These are phyloP conservation scores for Purpureocillium lavendulum DNA, from an alignment of 2,329 filamentous ascomycete genomes.

Conservation along the genomic window DNA sequence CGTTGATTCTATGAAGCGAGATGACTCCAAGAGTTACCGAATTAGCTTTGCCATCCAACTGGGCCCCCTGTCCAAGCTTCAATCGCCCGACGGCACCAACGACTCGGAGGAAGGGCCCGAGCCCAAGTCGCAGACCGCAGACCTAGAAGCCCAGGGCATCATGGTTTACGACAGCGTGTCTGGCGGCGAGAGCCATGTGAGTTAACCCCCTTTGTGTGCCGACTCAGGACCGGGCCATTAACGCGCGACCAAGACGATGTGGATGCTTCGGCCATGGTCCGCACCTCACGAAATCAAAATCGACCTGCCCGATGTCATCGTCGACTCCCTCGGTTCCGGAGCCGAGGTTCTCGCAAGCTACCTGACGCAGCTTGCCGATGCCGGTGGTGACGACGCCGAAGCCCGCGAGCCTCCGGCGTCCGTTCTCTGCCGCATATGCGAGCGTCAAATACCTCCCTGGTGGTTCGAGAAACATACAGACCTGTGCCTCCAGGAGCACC, in stretches of 20 bases:
- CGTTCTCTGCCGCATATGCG: constrained; percentile 92
- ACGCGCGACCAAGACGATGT: constrained; percentile 70
- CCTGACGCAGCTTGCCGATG: constrained; percentile 80
- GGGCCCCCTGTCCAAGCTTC: constrained; percentile 60
- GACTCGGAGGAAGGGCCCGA: constrained; percentile 27
- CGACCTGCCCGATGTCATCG: constrained; percentile 79
- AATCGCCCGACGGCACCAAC: constrained; percentile 32
- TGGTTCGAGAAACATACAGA: constrained; percentile 99
- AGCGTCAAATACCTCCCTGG: constrained; percentile 94
- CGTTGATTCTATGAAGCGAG: constrained; percentile 80
- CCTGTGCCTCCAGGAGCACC: constrained; percentile 88
- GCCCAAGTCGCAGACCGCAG: constrained; percentile 42
- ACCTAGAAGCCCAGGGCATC: constrained; percentile 93
- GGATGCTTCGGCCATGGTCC: constrained; percentile 95
- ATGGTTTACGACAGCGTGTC: constrained; percentile 92
- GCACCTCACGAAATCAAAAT: constrained; percentile 90
- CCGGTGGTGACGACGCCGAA: constrained; percentile 64
- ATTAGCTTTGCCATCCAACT: constrained; percentile 70
- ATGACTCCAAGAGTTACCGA: constrained; percentile 88
- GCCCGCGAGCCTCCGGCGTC: constrained; percentile 78
- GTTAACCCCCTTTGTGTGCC: constrained; percentile 23
- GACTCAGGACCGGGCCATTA: neutral
- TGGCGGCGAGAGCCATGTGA: constrained; percentile 82
- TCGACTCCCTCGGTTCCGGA: constrained; percentile 88
- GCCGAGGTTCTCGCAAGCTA: constrained; percentile 93